These are phyloP conservation scores for Phytophthora aleatoria DNA, from an alignment of 352 stramenopile genomes.

Conservation along the genomic window DNA sequence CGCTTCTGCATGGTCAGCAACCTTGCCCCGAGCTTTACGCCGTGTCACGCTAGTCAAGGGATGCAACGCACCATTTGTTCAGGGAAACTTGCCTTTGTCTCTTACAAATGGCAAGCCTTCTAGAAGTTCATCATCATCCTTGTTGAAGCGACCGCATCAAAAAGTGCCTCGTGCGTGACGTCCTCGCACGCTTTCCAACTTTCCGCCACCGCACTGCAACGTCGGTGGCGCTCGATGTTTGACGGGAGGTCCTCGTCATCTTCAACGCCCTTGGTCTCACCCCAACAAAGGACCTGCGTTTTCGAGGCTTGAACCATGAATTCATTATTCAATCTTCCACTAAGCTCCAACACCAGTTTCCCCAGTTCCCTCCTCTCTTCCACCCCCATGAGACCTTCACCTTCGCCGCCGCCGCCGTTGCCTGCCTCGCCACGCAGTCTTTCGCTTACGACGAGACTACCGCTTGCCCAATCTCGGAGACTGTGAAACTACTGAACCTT, in stretches of 20 bases:
- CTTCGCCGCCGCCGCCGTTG: conserved; percentile 22
- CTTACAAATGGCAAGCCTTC: background rate
- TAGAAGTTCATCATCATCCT: conserved; percentile 5
- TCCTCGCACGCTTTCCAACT: background rate
- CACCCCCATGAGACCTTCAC: conserved; percentile 48
- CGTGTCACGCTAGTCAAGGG: conserved; percentile 20
- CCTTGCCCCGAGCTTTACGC: conserved; percentile 18
- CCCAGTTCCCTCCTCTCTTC: conserved; percentile 1
- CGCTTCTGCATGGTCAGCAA: conserved; percentile 6
- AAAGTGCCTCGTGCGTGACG: conserved; percentile 8
- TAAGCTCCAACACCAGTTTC: conserved; percentile 40
- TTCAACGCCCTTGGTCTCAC: background rate
- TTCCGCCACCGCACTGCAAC: background rate
- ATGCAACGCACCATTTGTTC: background rate
- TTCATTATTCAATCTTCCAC: conserved; percentile 47
- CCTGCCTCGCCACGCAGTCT: conserved; percentile 34
- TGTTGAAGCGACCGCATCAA: conserved; percentile 16
- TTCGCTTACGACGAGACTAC: conserved; percentile 34
- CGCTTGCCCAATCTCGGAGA: conserved; percentile 35
- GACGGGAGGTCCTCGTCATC: conserved; percentile 4
- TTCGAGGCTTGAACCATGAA: conserved; percentile 1
- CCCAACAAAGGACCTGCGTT: background rate
- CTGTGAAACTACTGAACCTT: conserved; percentile 36
- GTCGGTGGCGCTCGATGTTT: conserved; percentile 15
- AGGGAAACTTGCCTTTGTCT: background rate